Conservation (phyloP, 768 basidiomycete genomes). For the Mycena rebaudengoi region DNA sequence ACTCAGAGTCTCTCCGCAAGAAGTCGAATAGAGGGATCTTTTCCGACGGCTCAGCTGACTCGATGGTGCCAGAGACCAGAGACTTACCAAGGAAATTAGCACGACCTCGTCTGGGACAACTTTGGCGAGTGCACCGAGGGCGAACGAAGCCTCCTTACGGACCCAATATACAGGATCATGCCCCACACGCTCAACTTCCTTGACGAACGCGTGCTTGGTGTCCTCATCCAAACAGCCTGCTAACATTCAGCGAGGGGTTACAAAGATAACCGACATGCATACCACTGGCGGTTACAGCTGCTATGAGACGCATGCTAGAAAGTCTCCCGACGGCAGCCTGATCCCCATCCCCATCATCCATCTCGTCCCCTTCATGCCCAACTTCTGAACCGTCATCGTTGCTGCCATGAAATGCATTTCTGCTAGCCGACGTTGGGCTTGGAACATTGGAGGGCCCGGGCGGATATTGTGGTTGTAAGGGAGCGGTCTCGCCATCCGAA, state of each 20-base stretch:
- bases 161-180: slow-evolving; percentile 80
- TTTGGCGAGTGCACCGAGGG: slow-evolving; percentile 88
- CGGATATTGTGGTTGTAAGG: no score
- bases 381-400: slow-evolving; percentile 23
- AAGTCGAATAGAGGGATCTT: slow-evolving; percentile 85
- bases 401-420: background rate
- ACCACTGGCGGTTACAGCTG: slow-evolving; percentile 85
- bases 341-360: slow-evolving; percentile 54
- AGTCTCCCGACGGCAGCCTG: slow-evolving; percentile 88
- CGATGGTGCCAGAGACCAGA: slow-evolving; percentile 3
- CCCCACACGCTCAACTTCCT: slow-evolving; percentile 75
- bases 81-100: slow-evolving; percentile 64
- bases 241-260: slow-evolving; percentile 13
- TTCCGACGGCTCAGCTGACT: slow-evolving; percentile 1
- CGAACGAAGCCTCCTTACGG: slow-evolving; percentile 86
- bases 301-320: slow-evolving; percentile 93
- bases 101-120: slow-evolving; percentile 83
- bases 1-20: slow-evolving; percentile 72
- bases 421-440: slow-evolving; percentile 8
- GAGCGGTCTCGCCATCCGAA: no score
- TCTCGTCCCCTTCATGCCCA: slow-evolving; percentile 12
- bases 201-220: slow-evolving; percentile 70
- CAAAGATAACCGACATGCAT: slow-evolving; percentile 36
- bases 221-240: slow-evolving; percentile 64
- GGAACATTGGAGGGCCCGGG: background rate